These are phyloP conservation scores for Astragalus glycyphyllos DNA, from an alignment of 306 rosid species.

Conservation along the genomic window DNA sequence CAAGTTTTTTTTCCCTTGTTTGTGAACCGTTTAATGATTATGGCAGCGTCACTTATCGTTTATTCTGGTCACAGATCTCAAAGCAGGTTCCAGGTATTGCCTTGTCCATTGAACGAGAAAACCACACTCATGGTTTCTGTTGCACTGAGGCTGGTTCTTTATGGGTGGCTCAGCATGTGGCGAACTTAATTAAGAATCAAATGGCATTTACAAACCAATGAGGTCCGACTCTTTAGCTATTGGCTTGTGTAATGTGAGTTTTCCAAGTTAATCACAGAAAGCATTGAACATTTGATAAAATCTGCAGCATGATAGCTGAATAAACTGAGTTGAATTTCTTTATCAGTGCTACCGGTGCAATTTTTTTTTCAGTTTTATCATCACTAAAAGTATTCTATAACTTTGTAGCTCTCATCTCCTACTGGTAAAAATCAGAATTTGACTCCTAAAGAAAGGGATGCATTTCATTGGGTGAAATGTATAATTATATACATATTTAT, in stretches of 20 bases:
- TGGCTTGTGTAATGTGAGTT: constrained; percentile 37
- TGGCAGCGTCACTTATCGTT: constrained; percentile 17
- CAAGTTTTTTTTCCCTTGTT: background rate
- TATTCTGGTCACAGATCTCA: constrained; percentile 63
- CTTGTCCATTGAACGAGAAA: constrained; percentile 68
- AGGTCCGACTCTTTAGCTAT: constrained; percentile 41
- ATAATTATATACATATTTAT: background rate
- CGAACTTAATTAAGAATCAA: constrained; percentile 66
- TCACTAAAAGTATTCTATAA: constrained; percentile 15
- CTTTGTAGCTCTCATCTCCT: constrained; percentile 9
- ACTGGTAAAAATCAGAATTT: background rate
- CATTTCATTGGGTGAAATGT: background rate
- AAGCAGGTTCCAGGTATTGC: constrained; percentile 71
- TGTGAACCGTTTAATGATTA: constrained; percentile 33
- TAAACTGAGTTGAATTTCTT: background rate
- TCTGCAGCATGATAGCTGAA: constrained; percentile 4
- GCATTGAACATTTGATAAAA: constrained; percentile 10
- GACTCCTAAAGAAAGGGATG: background rate
- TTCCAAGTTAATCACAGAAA: constrained; percentile 24
- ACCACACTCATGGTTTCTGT: constrained; percentile 73
- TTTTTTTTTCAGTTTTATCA: constrained; percentile 13
- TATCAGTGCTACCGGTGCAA: constrained; percentile 15
- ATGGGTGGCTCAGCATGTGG: constrained; percentile 85
- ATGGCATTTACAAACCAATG: constrained; percentile 41
- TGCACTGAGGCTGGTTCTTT: constrained; percentile 83